Percentiles rank a stretch among this genome's conserved stretches.
phyloP scores from a whole-genome alignment of 345 rosid genomes.

The Murraya koenigii region DNA sequence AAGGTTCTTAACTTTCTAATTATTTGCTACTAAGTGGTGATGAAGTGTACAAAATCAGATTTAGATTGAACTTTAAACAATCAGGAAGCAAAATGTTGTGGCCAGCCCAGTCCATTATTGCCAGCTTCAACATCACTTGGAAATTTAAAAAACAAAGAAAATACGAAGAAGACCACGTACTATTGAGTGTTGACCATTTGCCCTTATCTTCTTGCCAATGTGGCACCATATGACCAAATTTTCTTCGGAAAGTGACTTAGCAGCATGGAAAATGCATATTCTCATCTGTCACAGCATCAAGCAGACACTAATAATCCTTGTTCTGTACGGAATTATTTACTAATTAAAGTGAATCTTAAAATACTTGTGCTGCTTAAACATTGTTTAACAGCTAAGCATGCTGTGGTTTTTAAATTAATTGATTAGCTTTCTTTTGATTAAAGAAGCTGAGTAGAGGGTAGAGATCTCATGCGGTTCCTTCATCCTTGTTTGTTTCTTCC shows the following conservation, averaged over 20 bases:
- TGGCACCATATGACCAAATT: conserved; percentile 8
- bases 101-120: conserved; percentile 2
- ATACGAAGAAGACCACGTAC: conserved; percentile 5
- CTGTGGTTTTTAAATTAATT: not conserved
- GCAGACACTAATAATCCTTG: conserved; percentile 30
- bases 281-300: not conserved
- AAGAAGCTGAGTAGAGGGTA: not conserved
- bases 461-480: conserved; percentile 14
- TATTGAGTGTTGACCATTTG: conserved; percentile 1
- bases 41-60: not conserved
- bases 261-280: not conserved
- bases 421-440: not conserved
- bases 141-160: not conserved
- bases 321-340: conserved; percentile 29
- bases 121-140: not conserved
- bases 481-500: not conserved
- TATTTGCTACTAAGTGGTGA: not conserved
- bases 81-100: not conserved
- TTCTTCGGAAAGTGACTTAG: conserved; percentile 5
- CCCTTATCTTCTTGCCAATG: conserved; percentile 8
- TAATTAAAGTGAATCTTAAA: not conserved
- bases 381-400: conserved; percentile 43
- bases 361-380: conserved; percentile 16
- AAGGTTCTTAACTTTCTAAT: not conserved
- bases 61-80: not conserved